Base-by-base conservation (phyloP, 2,329 filamentous ascomycete species). In the Dothideomycetidae sp. region DNA sequence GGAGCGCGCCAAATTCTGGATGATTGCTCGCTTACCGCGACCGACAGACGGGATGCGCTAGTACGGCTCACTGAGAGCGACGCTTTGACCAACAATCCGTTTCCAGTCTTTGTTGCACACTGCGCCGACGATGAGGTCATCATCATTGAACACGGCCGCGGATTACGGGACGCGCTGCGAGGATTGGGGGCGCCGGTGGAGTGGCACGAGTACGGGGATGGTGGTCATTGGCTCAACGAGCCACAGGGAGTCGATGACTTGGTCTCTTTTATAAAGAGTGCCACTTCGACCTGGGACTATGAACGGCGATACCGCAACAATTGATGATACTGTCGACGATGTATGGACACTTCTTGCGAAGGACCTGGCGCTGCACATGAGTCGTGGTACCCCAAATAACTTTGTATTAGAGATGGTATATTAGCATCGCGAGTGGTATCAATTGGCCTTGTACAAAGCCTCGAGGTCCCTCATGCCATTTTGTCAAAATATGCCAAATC, bases 151-250 rank as follows among this genome's bases (percentile, higher is more conserved):
- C 40, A 46, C 32, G 47, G 47, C 9, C 19, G 31, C 10, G 15
- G 10, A 5, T 17, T 48, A 12, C 7, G 15, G 4, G 18, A 39
- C 4, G 29, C 11, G 10, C 28, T 50, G 29, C 33, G 15, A 4
- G 10, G 15, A 19, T 30, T 49, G 12, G 44, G 48, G 10, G 39
- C 47, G 38, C 14, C 11, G 9, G 47, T 49, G 7, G 42, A 42
- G 14, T 48, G 46, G 41, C 31, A 30, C 5, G 14, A 9, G 7
- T 50, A 49, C 29, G 31, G 42, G 10, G 42, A 46, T 11, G 47
- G 44, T 2, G 46, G 47, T 0, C 48, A 50, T 31, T 50, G 47
- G 48, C 13, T 48, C 2, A 50, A 47, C 15, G 47, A 49, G 36
- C 44, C 44, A 7, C 28, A 42, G 15, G 48, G 47, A 1, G 33